Evolutionary conservation across 2,329 filamentous ascomycete species (phyloP), one percentile per base, ranked within the genome.

Genomic region (Colletotrichum camelliae): DNA sequence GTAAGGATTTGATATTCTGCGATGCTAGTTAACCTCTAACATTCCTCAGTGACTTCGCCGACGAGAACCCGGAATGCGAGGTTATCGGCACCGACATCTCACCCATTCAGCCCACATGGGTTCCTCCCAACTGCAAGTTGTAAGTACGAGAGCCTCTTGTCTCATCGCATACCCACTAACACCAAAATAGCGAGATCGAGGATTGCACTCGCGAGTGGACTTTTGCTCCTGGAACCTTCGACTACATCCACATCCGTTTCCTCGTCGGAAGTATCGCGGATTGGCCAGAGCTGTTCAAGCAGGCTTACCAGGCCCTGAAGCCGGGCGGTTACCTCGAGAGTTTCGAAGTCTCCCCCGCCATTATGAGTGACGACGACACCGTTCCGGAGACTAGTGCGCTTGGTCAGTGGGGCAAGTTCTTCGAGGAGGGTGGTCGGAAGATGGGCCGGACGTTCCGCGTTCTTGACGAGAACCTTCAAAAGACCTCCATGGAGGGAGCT

Each of bases 181-280:
- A 78, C 4, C 1, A 3, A 12, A 12, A 24, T n/a, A 75, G 72
- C 7, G 67, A 92, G 75, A 89, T 93, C 61, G 92, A 94, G 79
- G 91, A 94, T 79, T 89, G 90, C 64, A 90, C 90, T 75, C 86
- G 80, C 8, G 83, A 84, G 0, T 88, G 86, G 85, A 91, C 84
- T 82, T 91, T 84, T 80, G 21, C 74, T 7, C 84, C 86, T 77
- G 88, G 76, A 77, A 75, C 77, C 24, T 90, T 91, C 79, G 91
- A 93, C 82, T 91, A 88, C 79, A 88, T 93, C 70, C 91, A 92
- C 80, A 88, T 89, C 6, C 87, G 88, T 24, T 86, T 89, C 77
- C 84, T 92, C 76, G 82, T 87, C 2, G 91, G 91, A 27, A 86
- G 86, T 68, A 87, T 92, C 76, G 81, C 85, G 2, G 90, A 91